Percentiles rank a stretch among this genome's conserved stretches.
Conservation (phyloP, 2,329 filamentous ascomycete genomes). For the Sclerotinia sclerotiorum region DNA sequence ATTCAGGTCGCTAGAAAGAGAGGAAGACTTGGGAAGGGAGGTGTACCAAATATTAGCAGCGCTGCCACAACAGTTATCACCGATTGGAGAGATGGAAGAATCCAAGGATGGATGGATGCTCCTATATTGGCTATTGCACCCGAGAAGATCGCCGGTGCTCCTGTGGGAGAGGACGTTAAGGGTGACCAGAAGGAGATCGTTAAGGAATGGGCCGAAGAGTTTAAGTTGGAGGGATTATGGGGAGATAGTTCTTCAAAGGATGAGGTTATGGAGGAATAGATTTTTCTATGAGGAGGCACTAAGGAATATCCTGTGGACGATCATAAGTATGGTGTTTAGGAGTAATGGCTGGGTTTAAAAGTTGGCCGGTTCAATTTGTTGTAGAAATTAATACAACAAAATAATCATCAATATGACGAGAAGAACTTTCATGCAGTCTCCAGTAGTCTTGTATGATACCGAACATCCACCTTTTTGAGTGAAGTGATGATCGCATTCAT, state of each 20-base stretch:
- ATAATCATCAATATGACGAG: slow-evolving; percentile 7
- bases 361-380: slow-evolving; percentile 12
- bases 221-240: slow-evolving; percentile 92
- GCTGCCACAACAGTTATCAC: slow-evolving; percentile 91
- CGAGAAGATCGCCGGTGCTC: slow-evolving; percentile 42
- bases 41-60: slow-evolving; percentile 81
- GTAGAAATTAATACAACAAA: slow-evolving; percentile 8
- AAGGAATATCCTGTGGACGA: slow-evolving; percentile 12
- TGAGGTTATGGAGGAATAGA: slow-evolving; percentile 37
- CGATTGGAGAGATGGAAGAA: slow-evolving; percentile 95
- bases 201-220: slow-evolving; percentile 89
- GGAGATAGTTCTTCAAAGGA: slow-evolving; percentile 55
- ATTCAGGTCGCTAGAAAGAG: slow-evolving; percentile 94
- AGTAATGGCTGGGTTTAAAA: slow-evolving; percentile 16
- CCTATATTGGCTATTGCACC: slow-evolving; percentile 60
- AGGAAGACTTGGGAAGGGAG: slow-evolving; percentile 82
- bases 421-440: background rate
- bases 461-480: too few species aligned
- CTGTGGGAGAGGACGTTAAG: slow-evolving; percentile 48
- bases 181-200: slow-evolving; percentile 83
- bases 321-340: slow-evolving; percentile 18
- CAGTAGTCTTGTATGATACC: too few species aligned
- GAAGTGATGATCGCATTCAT: too few species aligned
- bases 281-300: background rate
- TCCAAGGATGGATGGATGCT: slow-evolving; percentile 86